Evolutionary conservation across 352 stramenopile genomes (phyloP), one percentile per base, ranked within the genome.

Genomic region (Phytophthora cactorum): DNA sequence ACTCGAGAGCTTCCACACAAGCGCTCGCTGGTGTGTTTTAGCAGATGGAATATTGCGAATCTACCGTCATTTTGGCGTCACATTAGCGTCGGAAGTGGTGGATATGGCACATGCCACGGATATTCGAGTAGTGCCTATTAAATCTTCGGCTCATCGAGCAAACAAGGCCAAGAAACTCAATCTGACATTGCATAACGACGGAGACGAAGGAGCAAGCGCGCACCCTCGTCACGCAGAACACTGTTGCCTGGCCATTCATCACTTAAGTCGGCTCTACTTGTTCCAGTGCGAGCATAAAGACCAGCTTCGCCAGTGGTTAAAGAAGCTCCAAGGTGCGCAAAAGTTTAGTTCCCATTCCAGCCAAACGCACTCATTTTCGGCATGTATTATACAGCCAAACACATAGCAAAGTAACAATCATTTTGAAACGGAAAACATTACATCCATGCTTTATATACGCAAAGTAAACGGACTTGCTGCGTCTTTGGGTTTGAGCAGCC

Each of bases 51-150:
- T 81, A 34, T 60, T 91, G 32, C 79, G 84, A 10, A 81, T 92
- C 17, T 92, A 92, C 45, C 77, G 84, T n/a, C 84, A 92, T 57
- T 91, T 87, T 44, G 82, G 84, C 27, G 81, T 92, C 8, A 91
- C 81, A 7, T 63, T 91, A 12, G 79, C 81, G 44, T 87, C 80
- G 3, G 84, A 91, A 43, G 75, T 75, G 1, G 61, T 92, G 0
- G 78, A 88, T 32, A 84, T 90, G 79, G 70, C 74, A 9, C 76
- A 61, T 38, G 76, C 78, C n/a, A 76, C 72, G 66, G 52, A 66
- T 77, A 51, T 88, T 79, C 59, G 70, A 4, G 52, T 73, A 5
- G 54, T 66, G 0, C 45, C 66, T 11, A 69, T 69, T 15, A 46
- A 46, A 17, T 57, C 58, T 2, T 41, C 47, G n/a, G 31, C 17